A percentile compares a stretch with the other conserved stretches of the same genome.
phyloP scores from a whole-genome alignment of 768 basidiomycete genomes.

The Auricularia sp. region DNA sequence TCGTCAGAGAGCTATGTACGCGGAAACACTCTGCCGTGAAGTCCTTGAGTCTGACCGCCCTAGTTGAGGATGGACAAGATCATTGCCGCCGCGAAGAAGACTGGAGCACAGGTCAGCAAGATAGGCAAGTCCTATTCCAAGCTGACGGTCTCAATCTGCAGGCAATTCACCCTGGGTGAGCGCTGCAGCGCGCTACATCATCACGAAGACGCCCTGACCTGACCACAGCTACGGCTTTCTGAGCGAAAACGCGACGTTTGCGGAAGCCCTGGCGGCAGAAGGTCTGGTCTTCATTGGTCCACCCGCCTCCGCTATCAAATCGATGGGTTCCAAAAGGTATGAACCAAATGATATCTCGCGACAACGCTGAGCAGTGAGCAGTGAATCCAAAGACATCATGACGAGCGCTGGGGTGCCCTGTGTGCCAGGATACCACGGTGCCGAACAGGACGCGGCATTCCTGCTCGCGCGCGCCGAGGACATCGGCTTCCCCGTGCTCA shows the following conservation, averaged over 20 bases:
- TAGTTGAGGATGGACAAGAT: slow-evolving; percentile 85
- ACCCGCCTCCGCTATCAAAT: slow-evolving; percentile 74
- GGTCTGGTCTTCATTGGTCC: slow-evolving; percentile 89
- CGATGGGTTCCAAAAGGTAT: slow-evolving; percentile 93
- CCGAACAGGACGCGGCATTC: slow-evolving; percentile 63
- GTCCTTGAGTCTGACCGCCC: not conserved
- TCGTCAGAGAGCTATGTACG: slow-evolving; percentile 83
- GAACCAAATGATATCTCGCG: slow-evolving; percentile 1
- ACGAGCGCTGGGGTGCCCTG: slow-evolving; percentile 86
- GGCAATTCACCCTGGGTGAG: slow-evolving; percentile 89
- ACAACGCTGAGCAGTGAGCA: slow-evolving; percentile 15
- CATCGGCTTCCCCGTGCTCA: slow-evolving; percentile 85
- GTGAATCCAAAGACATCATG: slow-evolving; percentile 96
- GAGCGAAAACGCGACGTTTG: slow-evolving; percentile 83
- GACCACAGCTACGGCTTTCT: slow-evolving; percentile 68
- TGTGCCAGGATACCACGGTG: slow-evolving; percentile 88
- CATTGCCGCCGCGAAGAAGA: slow-evolving; percentile 66
- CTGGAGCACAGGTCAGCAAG: slow-evolving; percentile 68
- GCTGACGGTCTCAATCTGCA: slow-evolving; percentile 19
- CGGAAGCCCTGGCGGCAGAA: slow-evolving; percentile 58
- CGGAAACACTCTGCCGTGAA: slow-evolving; percentile 6
- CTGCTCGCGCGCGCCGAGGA: slow-evolving; percentile 57
- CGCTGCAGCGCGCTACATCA: not conserved
- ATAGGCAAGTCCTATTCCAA: slow-evolving; percentile 1
- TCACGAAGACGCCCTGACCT: not conserved